Conservation (phyloP, 345 rosid species). For the Syzygium oleosum region DNA sequence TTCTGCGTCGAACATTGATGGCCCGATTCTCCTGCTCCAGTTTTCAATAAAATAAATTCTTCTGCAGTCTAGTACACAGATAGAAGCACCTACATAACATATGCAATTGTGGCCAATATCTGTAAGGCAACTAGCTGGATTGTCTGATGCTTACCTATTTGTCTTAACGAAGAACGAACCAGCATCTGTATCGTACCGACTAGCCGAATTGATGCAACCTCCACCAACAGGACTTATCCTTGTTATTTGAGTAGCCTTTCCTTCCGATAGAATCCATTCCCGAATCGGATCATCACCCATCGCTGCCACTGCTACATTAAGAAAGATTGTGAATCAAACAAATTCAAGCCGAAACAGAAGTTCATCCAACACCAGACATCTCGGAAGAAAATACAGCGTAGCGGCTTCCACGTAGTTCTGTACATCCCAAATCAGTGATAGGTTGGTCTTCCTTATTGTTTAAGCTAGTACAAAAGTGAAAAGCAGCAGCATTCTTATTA, state of each 20-base stretch:
- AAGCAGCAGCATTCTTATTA: neutral
- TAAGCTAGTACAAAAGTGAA: neutral
- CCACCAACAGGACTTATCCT: slow-evolving; percentile 75
- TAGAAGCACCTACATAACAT: neutral
- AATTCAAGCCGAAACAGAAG: neutral
- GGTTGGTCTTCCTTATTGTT: neutral
- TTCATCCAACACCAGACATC: neutral
- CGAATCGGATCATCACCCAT: slow-evolving; percentile 76
- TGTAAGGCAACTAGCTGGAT: neutral
- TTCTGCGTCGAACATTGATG: slow-evolving; percentile 83
- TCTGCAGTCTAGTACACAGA: neutral
- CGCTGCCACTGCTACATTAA: slow-evolving; percentile 45
- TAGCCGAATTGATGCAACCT: slow-evolving; percentile 85
- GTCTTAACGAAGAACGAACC: slow-evolving; percentile 85
- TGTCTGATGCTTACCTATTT: slow-evolving; percentile 37
- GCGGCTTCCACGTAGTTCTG: neutral
- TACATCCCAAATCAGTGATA: neutral
- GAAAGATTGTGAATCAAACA: neutral
- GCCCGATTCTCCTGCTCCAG: slow-evolving; percentile 63
- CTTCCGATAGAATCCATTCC: slow-evolving; percentile 82
- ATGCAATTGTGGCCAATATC: neutral
- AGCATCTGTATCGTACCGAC: slow-evolving; percentile 69
- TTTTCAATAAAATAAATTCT: neutral
- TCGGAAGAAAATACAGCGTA: neutral
- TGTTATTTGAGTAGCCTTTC: slow-evolving; percentile 66